Base-by-base conservation (phyloP, 2,329 filamentous ascomycete species). In the Celoporthe dispersa region DNA sequence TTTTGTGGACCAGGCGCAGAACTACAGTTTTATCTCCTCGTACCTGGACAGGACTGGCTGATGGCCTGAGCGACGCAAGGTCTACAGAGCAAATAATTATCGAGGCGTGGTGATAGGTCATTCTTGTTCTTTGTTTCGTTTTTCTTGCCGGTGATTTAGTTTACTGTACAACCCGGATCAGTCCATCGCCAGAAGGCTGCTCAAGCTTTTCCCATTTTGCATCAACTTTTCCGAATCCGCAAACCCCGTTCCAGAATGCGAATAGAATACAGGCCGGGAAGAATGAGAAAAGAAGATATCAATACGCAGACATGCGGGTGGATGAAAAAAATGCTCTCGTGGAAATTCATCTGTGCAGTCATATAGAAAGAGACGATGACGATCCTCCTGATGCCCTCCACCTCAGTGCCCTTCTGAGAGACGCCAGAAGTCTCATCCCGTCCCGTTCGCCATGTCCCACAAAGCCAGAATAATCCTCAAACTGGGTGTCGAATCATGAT, bases 201-300 rank as follows among this genome's bases (percentile, higher is more conserved):
- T 72, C 57, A 68, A 66, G 60, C 60, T 66, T 67, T 64, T 51
- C 28, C 51, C 64, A 9, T 35, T 66, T 66, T 41, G 64, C 62
- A 65, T 62, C 55, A 64, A 73, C 69, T 71, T 73, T 73, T 74
- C 67, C 71, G 68, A 44, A 66, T 67, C 68, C 71, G 63, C 53
- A 53, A 44, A 68, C 44, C 68, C 76, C 71, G 73, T 74, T 72
- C 75, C 73, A 73, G 76, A 67, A 70, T 69, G 77, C 77, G 76
- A 77, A 77, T 78, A 79, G 74, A 78, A 77, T 79, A 79, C 78
- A 80, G 71, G 71, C 77, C 75, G 75, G 77, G 51, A 70, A 60
- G 77, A 77, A 78, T 78, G 76, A 75, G 75, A 74, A 74, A 76
- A 74, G 75, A n/a, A 61, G 22, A 44, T 79, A 78, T 75, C 79